phyloP scores from a whole-genome alignment of 73 alveolate genomes.

The Loxodes magnus region DNA sequence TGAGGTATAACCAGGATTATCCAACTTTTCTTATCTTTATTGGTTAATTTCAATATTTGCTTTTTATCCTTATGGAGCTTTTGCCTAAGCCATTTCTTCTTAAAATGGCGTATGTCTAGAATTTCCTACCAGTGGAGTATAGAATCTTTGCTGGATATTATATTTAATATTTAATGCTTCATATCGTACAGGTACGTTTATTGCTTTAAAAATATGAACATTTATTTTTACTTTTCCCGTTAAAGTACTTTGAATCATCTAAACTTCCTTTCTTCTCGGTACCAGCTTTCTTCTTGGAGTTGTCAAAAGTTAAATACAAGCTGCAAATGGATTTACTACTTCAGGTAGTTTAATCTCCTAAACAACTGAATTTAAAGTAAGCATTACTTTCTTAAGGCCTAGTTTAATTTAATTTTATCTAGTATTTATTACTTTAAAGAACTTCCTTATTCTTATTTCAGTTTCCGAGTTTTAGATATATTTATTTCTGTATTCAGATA shows the following conservation, averaged over 20 bases:
- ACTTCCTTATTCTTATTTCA: slow-evolving; percentile 11
- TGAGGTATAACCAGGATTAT: neutral
- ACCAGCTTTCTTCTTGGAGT: slow-evolving; percentile 37
- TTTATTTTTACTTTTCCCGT: neutral
- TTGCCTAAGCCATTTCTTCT: neutral
- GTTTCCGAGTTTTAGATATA: slow-evolving; percentile 15
- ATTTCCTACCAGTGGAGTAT: neutral
- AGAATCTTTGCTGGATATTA: neutral
- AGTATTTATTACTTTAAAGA: slow-evolving; percentile 1
- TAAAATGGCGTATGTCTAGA: neutral
- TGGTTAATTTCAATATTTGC: neutral
- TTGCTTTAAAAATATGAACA: slow-evolving; percentile 4
- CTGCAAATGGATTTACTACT: slow-evolving; percentile 20
- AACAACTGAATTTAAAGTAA: slow-evolving; percentile 27
- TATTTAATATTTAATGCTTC: neutral
- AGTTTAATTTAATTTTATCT: slow-evolving; percentile 2
- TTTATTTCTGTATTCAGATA: slow-evolving; percentile 6
- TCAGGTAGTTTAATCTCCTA: slow-evolving; percentile 34
- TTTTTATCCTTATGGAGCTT: neutral
- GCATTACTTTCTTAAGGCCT: slow-evolving; percentile 16
- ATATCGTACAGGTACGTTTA: slow-evolving; percentile 6
- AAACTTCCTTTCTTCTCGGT: slow-evolving; percentile 18
- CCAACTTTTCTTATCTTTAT: neutral
- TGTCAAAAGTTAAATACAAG: slow-evolving; percentile 23
- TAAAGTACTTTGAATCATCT: neutral